These are phyloP conservation scores for Fusarium armeniacum DNA, from an alignment of 2,329 filamentous ascomycete species.

Conservation along the genomic window DNA sequence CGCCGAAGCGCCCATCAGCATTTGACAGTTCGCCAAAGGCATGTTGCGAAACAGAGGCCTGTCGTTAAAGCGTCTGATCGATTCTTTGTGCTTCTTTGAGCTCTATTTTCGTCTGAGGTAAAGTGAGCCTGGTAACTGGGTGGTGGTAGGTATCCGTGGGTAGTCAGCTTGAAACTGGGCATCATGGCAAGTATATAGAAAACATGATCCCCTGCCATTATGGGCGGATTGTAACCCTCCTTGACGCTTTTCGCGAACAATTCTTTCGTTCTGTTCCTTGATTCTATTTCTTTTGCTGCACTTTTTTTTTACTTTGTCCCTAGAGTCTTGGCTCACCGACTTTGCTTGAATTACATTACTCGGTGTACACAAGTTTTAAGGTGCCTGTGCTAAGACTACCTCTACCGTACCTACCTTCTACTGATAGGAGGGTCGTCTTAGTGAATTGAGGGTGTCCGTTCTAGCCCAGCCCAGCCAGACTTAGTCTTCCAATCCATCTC, in stretches of 20 bases:
- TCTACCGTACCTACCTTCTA: background rate
- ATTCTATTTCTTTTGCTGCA: conserved; percentile 18
- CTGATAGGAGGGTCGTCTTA: conserved; percentile 32
- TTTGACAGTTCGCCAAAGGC: conserved; percentile 9
- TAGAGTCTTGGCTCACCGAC: conserved; percentile 40
- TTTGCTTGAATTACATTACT: conserved; percentile 39
- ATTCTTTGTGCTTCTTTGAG: conserved; percentile 22
- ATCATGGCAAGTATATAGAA: conserved; percentile 43
- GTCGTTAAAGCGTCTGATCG: conserved; percentile 20
- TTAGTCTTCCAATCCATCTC: conserved; percentile 43
- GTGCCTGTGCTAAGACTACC: conserved; percentile 10
- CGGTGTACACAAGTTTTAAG: conserved; percentile 25
- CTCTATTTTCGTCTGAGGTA: conserved; percentile 36
- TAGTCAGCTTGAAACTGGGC: conserved; percentile 12
- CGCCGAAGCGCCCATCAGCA: conserved; percentile 19
- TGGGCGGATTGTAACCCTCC: conserved; percentile 25
- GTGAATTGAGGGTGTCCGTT: conserved; percentile 42
- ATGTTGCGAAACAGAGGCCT: conserved; percentile 34
- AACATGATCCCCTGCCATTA: conserved; percentile 30
- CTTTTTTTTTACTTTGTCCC: conserved; percentile 24
- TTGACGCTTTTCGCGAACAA: conserved; percentile 9
- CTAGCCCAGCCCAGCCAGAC: conserved; percentile 13
- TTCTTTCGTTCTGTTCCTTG: conserved; percentile 23
- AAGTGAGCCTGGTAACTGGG: background rate
- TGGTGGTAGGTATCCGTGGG: background rate